Conservation (phyloP, 768 basidiomycete genomes). For the Leccinum obscurum region DNA sequence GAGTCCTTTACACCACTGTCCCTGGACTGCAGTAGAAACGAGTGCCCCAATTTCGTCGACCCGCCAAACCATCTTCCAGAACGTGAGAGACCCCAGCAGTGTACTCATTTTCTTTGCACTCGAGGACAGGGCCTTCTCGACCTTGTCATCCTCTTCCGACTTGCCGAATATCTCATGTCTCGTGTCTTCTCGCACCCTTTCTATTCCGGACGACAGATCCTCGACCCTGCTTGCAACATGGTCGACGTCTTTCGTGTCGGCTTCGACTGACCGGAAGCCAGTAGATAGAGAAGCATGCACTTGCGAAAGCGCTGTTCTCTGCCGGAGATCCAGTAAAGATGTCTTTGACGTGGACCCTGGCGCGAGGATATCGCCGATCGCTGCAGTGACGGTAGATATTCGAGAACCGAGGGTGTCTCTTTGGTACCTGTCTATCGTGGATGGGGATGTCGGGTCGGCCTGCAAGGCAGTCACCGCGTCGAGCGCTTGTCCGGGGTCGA, state of each 20-base stretch:
- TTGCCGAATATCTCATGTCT: slow-evolving; percentile 41
- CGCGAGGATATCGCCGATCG: slow-evolving; percentile 33
- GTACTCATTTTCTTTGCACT: slow-evolving; percentile 31
- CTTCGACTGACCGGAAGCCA: slow-evolving; percentile 33
- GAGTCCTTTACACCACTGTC: slow-evolving; percentile 44
- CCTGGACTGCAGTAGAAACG: slow-evolving; percentile 33
- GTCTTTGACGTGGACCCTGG: slow-evolving; percentile 3
- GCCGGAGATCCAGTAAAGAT: slow-evolving; percentile 31
- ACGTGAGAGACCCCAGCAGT: slow-evolving; percentile 36
- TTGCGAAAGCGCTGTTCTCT: slow-evolving; percentile 39
- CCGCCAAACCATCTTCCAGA: slow-evolving; percentile 41
- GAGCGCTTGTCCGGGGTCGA: slow-evolving; percentile 62
- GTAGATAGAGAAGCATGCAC: slow-evolving; percentile 42
- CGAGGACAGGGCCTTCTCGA: slow-evolving; percentile 30
- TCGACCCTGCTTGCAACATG: slow-evolving; percentile 36
- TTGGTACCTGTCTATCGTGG: slow-evolving; percentile 64
- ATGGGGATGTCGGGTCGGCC: slow-evolving; percentile 43
- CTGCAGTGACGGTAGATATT: slow-evolving; percentile 48
- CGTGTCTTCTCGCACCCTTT: slow-evolving; percentile 39
- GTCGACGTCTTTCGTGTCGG: slow-evolving; percentile 36
- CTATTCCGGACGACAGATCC: slow-evolving; percentile 39
- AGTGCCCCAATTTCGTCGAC: slow-evolving; percentile 41
- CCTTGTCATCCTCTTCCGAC: slow-evolving; percentile 20
- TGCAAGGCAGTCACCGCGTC: slow-evolving; percentile 51
- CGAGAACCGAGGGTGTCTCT: slow-evolving; percentile 58